These are phyloP conservation scores for Bolboschoenoplectus hybrid DNA, from an alignment of 202 grass and related monocot genomes.

Conservation along the genomic window DNA sequence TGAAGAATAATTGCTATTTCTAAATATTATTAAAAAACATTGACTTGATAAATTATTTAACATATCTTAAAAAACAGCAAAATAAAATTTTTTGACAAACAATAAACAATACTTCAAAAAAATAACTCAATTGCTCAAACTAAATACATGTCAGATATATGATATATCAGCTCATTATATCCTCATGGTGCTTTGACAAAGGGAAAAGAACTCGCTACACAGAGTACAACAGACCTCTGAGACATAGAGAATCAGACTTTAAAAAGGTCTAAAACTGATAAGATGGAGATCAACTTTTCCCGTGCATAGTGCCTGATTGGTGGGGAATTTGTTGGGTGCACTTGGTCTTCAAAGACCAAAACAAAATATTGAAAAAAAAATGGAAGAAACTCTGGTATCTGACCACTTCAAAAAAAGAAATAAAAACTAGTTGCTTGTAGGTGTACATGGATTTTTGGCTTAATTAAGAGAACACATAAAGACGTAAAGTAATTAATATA, in stretches of 20 bases:
- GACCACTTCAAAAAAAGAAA: not conserved
- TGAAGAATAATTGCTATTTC: too few relatives aligned
- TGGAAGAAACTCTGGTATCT: not conserved
- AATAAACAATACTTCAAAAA: too few relatives aligned
- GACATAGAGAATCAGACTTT: not conserved
- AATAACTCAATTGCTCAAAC: too few relatives aligned
- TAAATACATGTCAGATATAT: too few relatives aligned
- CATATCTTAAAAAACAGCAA: too few relatives aligned
- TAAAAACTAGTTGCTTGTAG: not conserved
- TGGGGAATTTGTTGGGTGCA: not conserved
- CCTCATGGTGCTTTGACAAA: not conserved
- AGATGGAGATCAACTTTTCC: slow-evolving; percentile 16
- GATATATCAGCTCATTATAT: too few relatives aligned
- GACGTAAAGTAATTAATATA: not conserved
- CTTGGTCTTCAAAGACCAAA: not conserved
- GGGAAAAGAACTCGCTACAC: not conserved
- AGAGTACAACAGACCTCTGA: not conserved
- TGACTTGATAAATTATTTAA: too few relatives aligned
- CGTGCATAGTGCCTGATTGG: slow-evolving; percentile 5
- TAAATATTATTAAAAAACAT: too few relatives aligned
- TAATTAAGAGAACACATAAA: not conserved
- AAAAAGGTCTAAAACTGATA: not conserved
- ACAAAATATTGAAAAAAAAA: not conserved
- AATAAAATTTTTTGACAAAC: too few relatives aligned
- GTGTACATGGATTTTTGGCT: not conserved